Evolutionary conservation across 2,329 filamentous ascomycete genomes (phyloP), one percentile per base, ranked within the genome.

Genomic region (Diaporthe citrichinensis): DNA sequence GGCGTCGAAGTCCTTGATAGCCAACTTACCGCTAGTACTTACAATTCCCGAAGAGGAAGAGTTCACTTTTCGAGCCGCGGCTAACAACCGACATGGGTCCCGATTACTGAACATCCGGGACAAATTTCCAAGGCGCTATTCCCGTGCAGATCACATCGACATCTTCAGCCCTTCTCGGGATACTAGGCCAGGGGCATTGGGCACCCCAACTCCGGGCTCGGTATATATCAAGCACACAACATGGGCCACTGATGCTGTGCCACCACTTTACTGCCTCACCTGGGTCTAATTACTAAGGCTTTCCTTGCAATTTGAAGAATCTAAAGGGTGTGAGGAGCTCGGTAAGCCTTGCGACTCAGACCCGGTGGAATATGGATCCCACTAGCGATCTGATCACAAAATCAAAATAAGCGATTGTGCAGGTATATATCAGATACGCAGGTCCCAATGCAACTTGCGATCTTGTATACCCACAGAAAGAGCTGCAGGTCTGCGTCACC

Each of bases 31-130:
- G 39, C 44, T 65, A 41, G 49, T 10, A n/a, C n/a, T n/a, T n/a
- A 51, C 62, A 53, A 68, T 53, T 53, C 65, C 65, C n/a, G 34
- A 68, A 68, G 65, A 68, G 65, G 65, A 53, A 68, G 31, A 68
- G 46, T 17, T 55, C 34, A 39, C 8, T 69, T 55, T 69, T 69
- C 15, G 49, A n/a, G 65, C 65, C 46, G 49, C 49, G 46, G 65
- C 17, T 69, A 39, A 5, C 8, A 6, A 12, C 34, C 49, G 49
- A 41, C n/a, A 28, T 31, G 8, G 46, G 14, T 23, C 28, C 31
- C 51, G 65, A 55, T 69, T 69, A 69, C 49, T 69, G 31, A 69
- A 69, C 65, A 41, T n/a, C 65, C n/a, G 31, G 8, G 59, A 25
- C 46, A n/a, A 28, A 41, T 31, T 62, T n/a, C 8, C 14, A 44